Base-by-base conservation (phyloP, 139 green algal genomes). In the Chlamydomonas eustigma region DNA sequence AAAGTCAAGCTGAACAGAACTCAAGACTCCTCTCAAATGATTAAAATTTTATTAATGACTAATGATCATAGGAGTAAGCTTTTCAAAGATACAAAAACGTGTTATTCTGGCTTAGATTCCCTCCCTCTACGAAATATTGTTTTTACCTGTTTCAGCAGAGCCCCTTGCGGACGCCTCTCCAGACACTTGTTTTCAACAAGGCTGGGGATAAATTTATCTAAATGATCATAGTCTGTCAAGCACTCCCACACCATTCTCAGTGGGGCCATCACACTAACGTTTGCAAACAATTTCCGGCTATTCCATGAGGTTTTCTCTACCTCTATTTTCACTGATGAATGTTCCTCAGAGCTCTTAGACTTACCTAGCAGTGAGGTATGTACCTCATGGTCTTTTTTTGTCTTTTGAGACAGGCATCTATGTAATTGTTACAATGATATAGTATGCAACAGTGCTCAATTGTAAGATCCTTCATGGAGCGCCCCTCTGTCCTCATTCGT, bases 301-400 rank as follows among this genome's bases (percentile, higher is more conserved):
- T 86, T 93, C 67, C 76, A 83, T 34, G 83, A 85, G 0, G 83
- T 87, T 25, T 85, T 83, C 31, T 89, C 83, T 2, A 92, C 51
- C 1, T 78, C 70, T 2, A 89, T 84, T 35, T 68, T 28, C 51
- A 50, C 8, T n/a, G n/a, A n/a, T n/a, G n/a, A n/a, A n/a, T n/a
- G n/a, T n/a, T n/a, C n/a, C n/a, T 82, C 89, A 1, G 77, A 94
- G 77, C 88, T 99, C 39, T 86, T 99, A 69, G 89, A 92, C 77
- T 82, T 98, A 36, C 65, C 81, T 2, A 28, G 65, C 1, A 86
- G 91, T 35, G 86, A 97, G 87, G 90, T 92, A 72, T 1, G 83
- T 58, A 18, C 44, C n/a, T n/a, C n/a, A n/a, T n/a, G n/a, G n/a
- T n/a, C n/a, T n/a, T n/a, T n/a, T n/a, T n/a, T n/a, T n/a, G n/a